Evolutionary conservation across 1,284 basidiomycete genomes (phyloP).

Genomic region (Tremellales sp.): DNA sequence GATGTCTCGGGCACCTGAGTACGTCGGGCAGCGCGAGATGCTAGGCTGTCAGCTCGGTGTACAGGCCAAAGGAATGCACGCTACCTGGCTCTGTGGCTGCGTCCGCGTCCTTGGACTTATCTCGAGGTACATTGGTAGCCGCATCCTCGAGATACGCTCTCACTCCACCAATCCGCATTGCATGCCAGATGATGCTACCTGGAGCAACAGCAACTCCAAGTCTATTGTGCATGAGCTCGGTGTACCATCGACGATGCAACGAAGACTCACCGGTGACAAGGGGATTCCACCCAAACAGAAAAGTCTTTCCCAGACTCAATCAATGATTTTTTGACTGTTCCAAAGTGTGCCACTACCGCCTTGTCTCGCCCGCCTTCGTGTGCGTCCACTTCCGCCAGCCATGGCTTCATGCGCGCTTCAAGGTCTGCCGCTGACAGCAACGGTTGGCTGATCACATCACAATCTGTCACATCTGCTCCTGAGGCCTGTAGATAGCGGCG

Average conservation of each 20-base stretch:
- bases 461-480: constrained; percentile 33
- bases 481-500: constrained; percentile 30
- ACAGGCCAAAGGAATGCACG: no score
- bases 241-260: background rate
- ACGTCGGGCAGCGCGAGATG: no score
- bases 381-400: constrained; percentile 15
- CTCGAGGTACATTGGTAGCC: constrained; percentile 5
- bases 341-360: constrained; percentile 22
- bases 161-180: constrained; percentile 20
- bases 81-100: no score
- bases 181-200: constrained; percentile 32
- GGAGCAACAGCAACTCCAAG: constrained; percentile 12
- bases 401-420: constrained; percentile 12
- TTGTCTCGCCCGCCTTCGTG: constrained; percentile 5
- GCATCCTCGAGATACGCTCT: constrained; percentile 16
- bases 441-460: constrained; percentile 23
- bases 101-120: background rate
- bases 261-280: constrained; percentile 22
- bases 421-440: constrained; percentile 18
- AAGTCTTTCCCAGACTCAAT: constrained; percentile 19
- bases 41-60: no score
- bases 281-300: constrained; percentile 7
- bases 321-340: constrained; percentile 18
- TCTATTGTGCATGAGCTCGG: constrained; percentile 13
- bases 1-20: background rate